Evolutionary conservation across 257 asterid genomes (phyloP).

Genomic region (Solanum chaucha): DNA sequence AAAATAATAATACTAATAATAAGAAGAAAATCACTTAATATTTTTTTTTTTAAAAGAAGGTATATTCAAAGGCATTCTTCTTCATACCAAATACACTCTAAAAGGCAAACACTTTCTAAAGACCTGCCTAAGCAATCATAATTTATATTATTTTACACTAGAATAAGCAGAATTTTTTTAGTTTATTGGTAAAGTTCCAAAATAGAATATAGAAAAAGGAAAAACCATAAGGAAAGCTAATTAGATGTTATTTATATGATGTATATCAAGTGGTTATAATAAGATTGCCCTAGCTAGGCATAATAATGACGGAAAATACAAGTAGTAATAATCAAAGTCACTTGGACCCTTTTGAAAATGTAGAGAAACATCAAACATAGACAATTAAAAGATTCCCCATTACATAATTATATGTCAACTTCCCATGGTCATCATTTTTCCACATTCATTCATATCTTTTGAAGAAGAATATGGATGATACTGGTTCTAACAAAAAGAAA

Average conservation of each 20-base stretch:
- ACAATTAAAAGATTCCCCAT: neutral
- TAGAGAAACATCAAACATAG: neutral
- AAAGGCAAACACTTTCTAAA: neutral
- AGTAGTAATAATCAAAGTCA: neutral
- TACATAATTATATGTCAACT: neutral
- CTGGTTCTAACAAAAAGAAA: neutral
- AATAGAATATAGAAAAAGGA: neutral
- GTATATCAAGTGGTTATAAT: neutral
- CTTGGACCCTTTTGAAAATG: neutral
- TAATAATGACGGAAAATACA: neutral
- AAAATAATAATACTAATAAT: too few relatives aligned
- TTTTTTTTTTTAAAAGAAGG: too few relatives aligned
- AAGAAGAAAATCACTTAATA: neutral
- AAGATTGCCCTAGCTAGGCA: neutral
- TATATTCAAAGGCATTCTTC: neutral
- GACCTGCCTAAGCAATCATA: neutral
- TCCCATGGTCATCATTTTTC: neutral
- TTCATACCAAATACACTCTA: neutral
- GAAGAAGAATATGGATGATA: neutral
- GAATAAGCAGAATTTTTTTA: neutral
- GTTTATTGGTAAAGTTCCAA: neutral
- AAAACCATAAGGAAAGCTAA: neutral
- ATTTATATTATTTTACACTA: neutral
- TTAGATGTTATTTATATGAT: neutral
- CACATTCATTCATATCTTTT: neutral